Conservation (phyloP, 2,329 filamentous ascomycete genomes). For the Lachnellula occidentalis region DNA sequence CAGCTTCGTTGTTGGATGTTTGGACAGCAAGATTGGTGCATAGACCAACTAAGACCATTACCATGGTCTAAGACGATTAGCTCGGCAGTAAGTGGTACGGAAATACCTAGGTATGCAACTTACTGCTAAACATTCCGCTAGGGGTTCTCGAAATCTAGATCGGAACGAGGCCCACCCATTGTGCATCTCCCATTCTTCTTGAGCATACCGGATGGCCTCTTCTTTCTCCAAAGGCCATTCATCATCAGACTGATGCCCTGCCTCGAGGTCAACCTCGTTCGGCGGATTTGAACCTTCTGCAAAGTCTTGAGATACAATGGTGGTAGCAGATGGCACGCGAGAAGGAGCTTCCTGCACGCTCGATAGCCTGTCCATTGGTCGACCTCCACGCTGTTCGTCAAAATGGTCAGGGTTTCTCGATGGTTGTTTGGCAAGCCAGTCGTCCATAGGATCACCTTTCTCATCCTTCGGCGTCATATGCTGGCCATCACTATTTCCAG, state of each 20-base stretch:
- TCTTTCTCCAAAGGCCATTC: neutral
- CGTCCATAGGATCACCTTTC: conserved; percentile 12
- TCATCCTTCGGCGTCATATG: conserved; percentile 5
- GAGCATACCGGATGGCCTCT: neutral
- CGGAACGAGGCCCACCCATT: conserved; percentile 39
- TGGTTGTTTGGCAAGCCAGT: neutral
- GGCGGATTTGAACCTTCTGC: neutral
- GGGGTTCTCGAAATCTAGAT: conserved; percentile 43
- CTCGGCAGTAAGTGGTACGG: too few species aligned
- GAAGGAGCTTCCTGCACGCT: conserved; percentile 4
- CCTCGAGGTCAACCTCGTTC: conserved; percentile 1
- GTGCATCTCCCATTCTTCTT: conserved; percentile 4
- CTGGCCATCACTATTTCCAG: neutral
- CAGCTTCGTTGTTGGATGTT: conserved; percentile 18
- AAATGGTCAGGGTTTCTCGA: neutral
- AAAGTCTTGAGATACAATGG: neutral
- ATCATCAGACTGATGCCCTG: neutral
- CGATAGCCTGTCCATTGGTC: neutral
- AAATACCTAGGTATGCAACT: neutral
- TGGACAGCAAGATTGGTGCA: conserved; percentile 40
- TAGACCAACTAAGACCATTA: conserved; percentile 38
- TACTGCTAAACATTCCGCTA: conserved; percentile 44
- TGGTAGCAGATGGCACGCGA: neutral
- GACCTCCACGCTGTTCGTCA: neutral
- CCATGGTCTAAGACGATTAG: conserved; percentile 8